Conservation (phyloP, 2,329 filamentous ascomycete species). For the Aspergillus brunneoviolaceus region DNA sequence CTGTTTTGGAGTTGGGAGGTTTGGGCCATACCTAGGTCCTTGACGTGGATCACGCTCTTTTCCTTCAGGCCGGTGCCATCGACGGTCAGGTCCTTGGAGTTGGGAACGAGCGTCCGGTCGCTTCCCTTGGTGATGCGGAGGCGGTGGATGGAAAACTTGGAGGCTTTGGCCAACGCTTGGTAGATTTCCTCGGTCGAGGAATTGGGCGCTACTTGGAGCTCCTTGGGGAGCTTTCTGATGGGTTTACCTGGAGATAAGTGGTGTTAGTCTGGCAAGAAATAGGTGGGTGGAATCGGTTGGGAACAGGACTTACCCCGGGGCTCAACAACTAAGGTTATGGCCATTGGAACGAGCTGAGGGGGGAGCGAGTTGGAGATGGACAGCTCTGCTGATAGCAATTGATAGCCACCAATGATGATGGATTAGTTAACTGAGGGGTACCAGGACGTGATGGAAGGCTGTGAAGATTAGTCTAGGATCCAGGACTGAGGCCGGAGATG, state of each 20-base stretch:
- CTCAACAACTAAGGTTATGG: conserved; percentile 41
- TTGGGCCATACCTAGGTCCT: conserved; percentile 75
- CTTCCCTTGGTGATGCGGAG: conserved; percentile 64
- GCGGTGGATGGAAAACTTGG: conserved; percentile 58
- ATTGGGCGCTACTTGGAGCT: conserved; percentile 52
- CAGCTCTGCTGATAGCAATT: neutral
- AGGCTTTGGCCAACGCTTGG: conserved; percentile 53
- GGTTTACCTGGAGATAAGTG: conserved; percentile 53
- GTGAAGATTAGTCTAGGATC: neutral
- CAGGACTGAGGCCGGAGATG: too few relatives aligned
- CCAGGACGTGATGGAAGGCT: neutral
- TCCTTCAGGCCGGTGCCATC: conserved; percentile 58
- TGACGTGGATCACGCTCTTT: conserved; percentile 71
- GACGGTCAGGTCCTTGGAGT: conserved; percentile 52
- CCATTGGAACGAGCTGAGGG: conserved; percentile 26
- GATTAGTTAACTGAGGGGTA: neutral
- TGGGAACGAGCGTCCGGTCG: conserved; percentile 59
- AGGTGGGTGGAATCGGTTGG: neutral
- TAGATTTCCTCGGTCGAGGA: conserved; percentile 58
- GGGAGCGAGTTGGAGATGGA: neutral
- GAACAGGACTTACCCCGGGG: conserved; percentile 40
- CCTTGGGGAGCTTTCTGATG: conserved; percentile 60
- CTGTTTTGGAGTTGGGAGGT: neutral
- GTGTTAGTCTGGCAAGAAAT: conserved; percentile 13
- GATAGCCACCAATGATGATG: neutral